Base-by-base conservation (phyloP, 202 grass and related monocot species). In the Schoenoplectus triqueter region DNA sequence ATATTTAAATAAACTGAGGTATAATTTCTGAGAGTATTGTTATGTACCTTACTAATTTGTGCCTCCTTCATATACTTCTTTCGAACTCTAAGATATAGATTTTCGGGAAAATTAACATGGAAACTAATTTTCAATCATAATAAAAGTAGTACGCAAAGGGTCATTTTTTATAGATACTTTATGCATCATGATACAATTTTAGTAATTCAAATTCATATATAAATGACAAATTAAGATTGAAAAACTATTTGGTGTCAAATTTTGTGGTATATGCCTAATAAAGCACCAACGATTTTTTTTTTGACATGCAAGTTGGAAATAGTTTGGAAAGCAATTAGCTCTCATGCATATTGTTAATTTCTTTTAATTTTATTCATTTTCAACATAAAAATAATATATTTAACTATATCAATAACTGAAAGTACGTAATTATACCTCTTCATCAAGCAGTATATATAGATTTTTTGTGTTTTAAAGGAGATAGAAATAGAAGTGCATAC, bases 321-420 rank as follows among this genome's bases (percentile, higher is more conserved):
- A 76, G 10, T 55, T 77, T 55, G 50, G 11, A 55, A 56, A 47
- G 6, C 41, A 40, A 41, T 74, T 74, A 77, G 21, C 21, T 77
- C 50, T 14, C 10, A 56, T 77, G 21, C 11, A 56, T 75, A 13
- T 31, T 31, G 31, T 31, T 41, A 56, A 57, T 7, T 56, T 55
- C 1, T 55, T 76, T 55, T 49, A 22, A 75, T 31, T 75, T 11
- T 31, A 19, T 52, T 76, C 9, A 55, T 56, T 75, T 55, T 52
- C 20, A 47, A 54, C 71, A 52, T 76, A 75, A 45, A 45, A 40
- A 7, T 66, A 31, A 31, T 6, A 64, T 39, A 66, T 7, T 4
- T 66, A 66, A 5, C 6, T 66, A 0, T n/a, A 9, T 9, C 8
- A 60, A 65, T 15, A 10, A 13, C 10, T 14, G 0, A 42, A 68